Evolutionary conservation across 1,284 basidiomycete genomes (phyloP).

Genomic region (Stygiomarasmius scandens): DNA sequence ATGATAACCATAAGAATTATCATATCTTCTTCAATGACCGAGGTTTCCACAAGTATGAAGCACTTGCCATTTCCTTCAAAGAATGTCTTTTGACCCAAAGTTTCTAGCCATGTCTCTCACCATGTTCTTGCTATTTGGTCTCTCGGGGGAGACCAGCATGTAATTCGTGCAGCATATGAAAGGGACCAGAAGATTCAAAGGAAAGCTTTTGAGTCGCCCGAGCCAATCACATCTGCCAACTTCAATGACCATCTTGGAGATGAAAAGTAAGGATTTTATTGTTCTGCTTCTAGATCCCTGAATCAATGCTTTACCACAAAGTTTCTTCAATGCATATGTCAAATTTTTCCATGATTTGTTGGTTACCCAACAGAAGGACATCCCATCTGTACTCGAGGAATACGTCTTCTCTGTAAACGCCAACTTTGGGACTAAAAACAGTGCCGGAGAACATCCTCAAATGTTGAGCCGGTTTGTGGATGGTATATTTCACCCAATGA

Average conservation of each 20-base stretch:
- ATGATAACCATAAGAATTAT: conserved; percentile 44
- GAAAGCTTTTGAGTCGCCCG: conserved; percentile 43
- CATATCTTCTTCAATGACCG: conserved; percentile 48
- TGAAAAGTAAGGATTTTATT: conserved; percentile 37
- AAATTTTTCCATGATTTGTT: conserved; percentile 56
- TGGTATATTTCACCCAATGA: conserved; percentile 65
- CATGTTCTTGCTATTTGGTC: conserved; percentile 54
- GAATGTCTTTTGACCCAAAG: too few species aligned
- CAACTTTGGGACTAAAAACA: conserved; percentile 40
- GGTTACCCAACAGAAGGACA: conserved; percentile 37
- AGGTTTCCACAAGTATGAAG: conserved; percentile 46
- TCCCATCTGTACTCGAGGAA: conserved; percentile 48
- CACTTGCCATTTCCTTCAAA: background rate
- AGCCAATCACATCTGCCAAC: conserved; percentile 43
- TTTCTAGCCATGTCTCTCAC: conserved; percentile 51
- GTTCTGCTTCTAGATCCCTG: too few species aligned
- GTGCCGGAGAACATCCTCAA: conserved; percentile 40
- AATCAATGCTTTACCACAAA: conserved; percentile 23
- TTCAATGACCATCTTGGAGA: conserved; percentile 54
- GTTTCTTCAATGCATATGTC: conserved; percentile 62
- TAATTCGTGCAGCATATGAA: conserved; percentile 47
- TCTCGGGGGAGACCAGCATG: conserved; percentile 44
- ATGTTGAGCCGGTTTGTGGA: conserved; percentile 66
- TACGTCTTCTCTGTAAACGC: conserved; percentile 58
- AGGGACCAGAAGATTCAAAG: conserved; percentile 42